Evolutionary conservation across 1,139 yeast genomes (phyloP).

Genomic region (Yamadazyma membranifaciens): DNA sequence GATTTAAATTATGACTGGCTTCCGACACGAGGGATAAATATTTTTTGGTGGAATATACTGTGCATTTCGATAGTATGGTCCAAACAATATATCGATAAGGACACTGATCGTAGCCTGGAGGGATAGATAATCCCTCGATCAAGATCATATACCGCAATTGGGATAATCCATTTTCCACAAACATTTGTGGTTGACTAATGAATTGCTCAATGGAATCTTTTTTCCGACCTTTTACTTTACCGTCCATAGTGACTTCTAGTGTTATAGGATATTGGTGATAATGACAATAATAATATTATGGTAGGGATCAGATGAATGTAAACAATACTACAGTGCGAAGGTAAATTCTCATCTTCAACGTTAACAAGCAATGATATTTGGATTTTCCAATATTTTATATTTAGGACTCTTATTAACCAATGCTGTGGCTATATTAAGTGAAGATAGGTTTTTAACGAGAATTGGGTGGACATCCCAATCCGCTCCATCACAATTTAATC

Average conservation of each 20-base stretch:
- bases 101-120: constrained; percentile 50
- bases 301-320: not conserved
- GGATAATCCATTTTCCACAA: constrained; percentile 68
- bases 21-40: constrained; percentile 55
- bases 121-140: constrained; percentile 68
- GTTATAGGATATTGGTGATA: no score
- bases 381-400: constrained; percentile 44
- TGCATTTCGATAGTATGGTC: constrained; percentile 71
- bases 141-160: constrained; percentile 78
- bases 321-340: constrained; percentile 3
- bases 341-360: not conserved
- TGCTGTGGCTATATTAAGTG: constrained; percentile 48
- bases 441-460: constrained; percentile 46
- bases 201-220: constrained; percentile 69
- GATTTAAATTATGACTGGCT: constrained; percentile 50
- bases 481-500: constrained; percentile 29
- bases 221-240: constrained; percentile 26
- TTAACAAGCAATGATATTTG: constrained; percentile 31
- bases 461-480: constrained; percentile 41
- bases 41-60: constrained; percentile 52
- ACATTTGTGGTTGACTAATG: constrained; percentile 57
- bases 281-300: no score
- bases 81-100: constrained; percentile 78
- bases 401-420: constrained; percentile 40
- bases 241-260: no score